Evolutionary conservation across 1,139 yeast species (phyloP), one percentile per base, ranked within the genome.

Genomic region (Hyphopichia fennica): DNA sequence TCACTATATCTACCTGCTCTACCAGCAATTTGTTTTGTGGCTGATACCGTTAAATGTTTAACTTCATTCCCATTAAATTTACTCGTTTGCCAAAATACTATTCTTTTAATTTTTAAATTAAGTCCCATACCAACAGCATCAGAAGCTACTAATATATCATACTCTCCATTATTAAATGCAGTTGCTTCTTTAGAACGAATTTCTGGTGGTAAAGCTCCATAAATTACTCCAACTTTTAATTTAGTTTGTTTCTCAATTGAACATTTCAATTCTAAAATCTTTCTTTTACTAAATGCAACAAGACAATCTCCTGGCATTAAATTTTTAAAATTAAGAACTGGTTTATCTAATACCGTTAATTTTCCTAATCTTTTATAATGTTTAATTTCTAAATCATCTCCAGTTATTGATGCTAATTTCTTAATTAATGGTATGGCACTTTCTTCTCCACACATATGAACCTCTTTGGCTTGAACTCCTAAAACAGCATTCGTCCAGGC

Each of bases 61-160:
- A 72, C 63, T 17, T 63, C 66, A 15, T 57, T 58, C 3, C 98
- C 98, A 57, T 90, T 81, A 53, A 77, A 93, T 62, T 93, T 95
- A 40, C 61, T 62, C 19, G 79, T 70, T 0, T 84, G 75, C 23
- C 85, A 79, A 55, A 93, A 91, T 1, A 93, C 77, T 14, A 93
- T 79, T 44, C 99, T 69, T 46, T 83, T 81, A 50, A 93, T 90
- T 20, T 86, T 84, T 54, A 93, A 71, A 56, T 93, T 93, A 41
- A 93, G 72, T 0, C 99, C 99, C 98, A 93, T 93, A 2, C 99
- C 99, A 45, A 93, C 82, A 0, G 99, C 99, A 67, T 93, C 99
- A 1, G 97, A 87, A 0, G 99, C 98, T 3, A 93, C 88, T 37
- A 93, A 68, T 18, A 87, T 77, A 54, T 91, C 95, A 48, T 82